A percentile compares a stretch with the other conserved stretches of the same genome.
Conservation (phyloP, 2,329 filamentous ascomycete genomes). For the Helotiales sp. region DNA sequence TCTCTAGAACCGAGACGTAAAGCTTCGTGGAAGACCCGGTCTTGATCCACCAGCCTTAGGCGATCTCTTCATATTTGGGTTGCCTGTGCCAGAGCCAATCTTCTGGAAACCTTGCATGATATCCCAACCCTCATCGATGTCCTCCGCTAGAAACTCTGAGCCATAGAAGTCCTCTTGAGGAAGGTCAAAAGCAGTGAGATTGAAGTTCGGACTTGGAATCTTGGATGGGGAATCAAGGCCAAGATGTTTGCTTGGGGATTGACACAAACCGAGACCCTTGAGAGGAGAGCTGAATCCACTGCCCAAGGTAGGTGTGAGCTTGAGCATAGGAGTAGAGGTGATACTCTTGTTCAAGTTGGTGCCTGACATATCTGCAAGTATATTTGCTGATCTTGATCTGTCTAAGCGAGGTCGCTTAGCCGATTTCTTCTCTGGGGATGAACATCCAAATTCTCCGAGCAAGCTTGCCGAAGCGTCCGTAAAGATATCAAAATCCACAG, state of each 20-base stretch:
- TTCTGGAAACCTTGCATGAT: conserved; percentile 78
- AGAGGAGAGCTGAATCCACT: conserved; percentile 58
- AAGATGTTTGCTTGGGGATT: conserved; percentile 60
- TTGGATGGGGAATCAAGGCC: conserved; percentile 37
- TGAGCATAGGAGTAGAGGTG: conserved; percentile 57
- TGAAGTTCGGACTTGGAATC: conserved; percentile 32
- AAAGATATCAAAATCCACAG: conserved; percentile 67
- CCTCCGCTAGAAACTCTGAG: conserved; percentile 61
- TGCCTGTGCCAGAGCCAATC: conserved; percentile 62
- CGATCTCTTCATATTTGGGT: conserved; percentile 32
- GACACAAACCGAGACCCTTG: conserved; percentile 59
- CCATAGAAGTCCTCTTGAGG: conserved; percentile 57
- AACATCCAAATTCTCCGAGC: conserved; percentile 55
- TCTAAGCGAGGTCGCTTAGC: conserved; percentile 64
- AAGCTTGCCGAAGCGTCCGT: conserved; percentile 48
- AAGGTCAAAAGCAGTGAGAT: conserved; percentile 35
- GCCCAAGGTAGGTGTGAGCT: conserved; percentile 48
- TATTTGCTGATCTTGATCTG: conserved; percentile 65
- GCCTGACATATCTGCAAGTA: conserved; percentile 59
- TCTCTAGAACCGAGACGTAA: conserved; percentile 42
- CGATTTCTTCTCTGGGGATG: conserved; percentile 71
- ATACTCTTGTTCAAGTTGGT: conserved; percentile 56
- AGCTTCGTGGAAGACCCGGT: conserved; percentile 40
- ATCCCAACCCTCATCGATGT: conserved; percentile 67
- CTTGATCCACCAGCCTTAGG: conserved; percentile 34